Base-by-base conservation (phyloP, 2,329 filamentous ascomycete genomes). In the Calonectria pseudoturangicola region DNA sequence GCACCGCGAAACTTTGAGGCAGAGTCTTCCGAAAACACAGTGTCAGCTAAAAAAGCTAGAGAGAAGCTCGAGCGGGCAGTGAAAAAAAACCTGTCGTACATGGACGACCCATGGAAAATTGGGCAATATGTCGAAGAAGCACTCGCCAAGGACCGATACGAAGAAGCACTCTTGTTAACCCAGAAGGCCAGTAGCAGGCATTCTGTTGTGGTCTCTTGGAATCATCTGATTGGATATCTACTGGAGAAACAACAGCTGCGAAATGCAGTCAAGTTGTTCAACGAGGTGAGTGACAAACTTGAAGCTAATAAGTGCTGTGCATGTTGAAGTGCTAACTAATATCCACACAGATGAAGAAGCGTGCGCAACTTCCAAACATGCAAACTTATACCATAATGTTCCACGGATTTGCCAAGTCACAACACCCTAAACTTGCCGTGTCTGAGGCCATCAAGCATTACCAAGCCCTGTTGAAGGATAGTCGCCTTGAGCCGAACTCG, bases 321-420 rank as follows among this genome's bases (percentile, higher is more conserved):
- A 21, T 16, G 47, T 16, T 25, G 10, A 54, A 39, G 28, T 30
- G 16, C 51, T 74, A 33, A 71, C 51, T 74, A 33, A 71, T 63
- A 72, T 70, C 50, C 43, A 36, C 71, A 15, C 77, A 95, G 93
- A 98, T 99, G 96, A 99, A 98, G 86, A 98, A 98, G 86, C 90
- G 95, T 73, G 93, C 89, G 6, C 93, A 97, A 79, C 87, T 90
- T 30, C 96, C 97, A 1, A 96, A 96, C 81, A 89, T 91, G 4
- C 90, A 93, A 79, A 98, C 97, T 0, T 98, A 94, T 81, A 97
- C 94, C 21, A 92, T 94, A 71, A 90, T 98, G 71, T 92, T 99
- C 76, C 88, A 91, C 64, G 96, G 95, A 36, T 91, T 96, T 68
- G 89, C 92, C 48, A 84, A 88, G 50, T 91, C 92, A 18, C 81